Conservation (phyloP, 108 stramenopile genomes). For the Skeletonema grethae region DNA sequence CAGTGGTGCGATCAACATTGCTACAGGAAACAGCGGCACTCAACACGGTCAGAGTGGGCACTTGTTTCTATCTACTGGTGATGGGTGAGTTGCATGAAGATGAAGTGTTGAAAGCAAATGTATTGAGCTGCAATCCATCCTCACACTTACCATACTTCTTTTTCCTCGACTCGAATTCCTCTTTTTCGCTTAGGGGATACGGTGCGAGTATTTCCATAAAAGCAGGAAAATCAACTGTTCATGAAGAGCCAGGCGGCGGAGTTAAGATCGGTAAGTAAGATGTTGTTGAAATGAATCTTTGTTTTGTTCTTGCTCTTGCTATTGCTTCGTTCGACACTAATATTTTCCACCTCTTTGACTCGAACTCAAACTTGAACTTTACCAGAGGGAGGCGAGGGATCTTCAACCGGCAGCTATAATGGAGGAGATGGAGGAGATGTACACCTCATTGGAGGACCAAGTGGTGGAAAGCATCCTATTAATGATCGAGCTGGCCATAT, state of each 20-base stretch:
- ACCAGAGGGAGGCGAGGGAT: conserved; percentile 16
- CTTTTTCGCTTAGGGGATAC: not conserved
- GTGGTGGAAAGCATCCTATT: not conserved
- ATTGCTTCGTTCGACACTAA: not conserved
- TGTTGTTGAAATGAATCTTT: not conserved
- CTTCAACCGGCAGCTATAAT: conserved; percentile 5
- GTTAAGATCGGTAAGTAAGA: not conserved
- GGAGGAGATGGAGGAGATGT: conserved; percentile 28
- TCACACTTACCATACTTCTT: not conserved
- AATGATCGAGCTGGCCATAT: conserved; percentile 20
- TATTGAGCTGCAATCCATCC: not conserved
- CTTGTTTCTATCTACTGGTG: not conserved
- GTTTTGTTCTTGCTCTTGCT: not conserved
- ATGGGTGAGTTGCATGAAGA: conserved; percentile 4
- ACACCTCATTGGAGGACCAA: conserved; percentile 16
- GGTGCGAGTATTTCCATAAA: conserved; percentile 7
- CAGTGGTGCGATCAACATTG: conserved; percentile 13
- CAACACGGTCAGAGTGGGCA: not conserved
- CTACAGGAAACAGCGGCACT: conserved; percentile 8
- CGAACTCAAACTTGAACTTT: not conserved
- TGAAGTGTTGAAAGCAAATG: not conserved
- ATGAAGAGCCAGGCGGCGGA: conserved; percentile 7
- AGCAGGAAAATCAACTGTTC: conserved; percentile 21
- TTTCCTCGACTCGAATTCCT: not conserved
- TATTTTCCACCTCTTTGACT: not conserved